These are phyloP conservation scores for Ustilago cynodontis DNA, from an alignment of 1,284 basidiomycete species.

Conservation along the genomic window DNA sequence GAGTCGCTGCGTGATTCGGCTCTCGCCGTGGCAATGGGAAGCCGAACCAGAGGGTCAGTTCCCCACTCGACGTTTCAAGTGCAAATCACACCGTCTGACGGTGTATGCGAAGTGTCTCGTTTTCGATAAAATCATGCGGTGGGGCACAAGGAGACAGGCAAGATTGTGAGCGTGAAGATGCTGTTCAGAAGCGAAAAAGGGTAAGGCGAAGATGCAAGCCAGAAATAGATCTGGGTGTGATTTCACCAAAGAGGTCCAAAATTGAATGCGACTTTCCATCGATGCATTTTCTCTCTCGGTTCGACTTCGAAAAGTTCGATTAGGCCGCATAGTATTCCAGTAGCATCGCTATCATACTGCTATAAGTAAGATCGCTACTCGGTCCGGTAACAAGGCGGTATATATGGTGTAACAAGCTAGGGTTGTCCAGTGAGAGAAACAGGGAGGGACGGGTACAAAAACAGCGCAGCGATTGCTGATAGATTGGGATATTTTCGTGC, in stretches of 20 bases:
- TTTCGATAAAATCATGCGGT: conserved; percentile 6
- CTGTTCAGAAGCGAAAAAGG: background rate
- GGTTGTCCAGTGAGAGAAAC: background rate
- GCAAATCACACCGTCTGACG: background rate
- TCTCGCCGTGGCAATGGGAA: background rate
- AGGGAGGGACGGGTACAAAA: background rate
- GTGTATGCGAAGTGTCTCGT: background rate
- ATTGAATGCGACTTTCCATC: background rate
- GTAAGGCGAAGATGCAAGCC: conserved; percentile 10
- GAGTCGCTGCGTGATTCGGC: conserved; percentile 1
- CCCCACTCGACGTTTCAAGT: conserved; percentile 4
- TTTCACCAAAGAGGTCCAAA: background rate
- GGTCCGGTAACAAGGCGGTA: too few species aligned
- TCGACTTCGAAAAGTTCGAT: too few species aligned
- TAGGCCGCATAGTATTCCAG: too few species aligned
- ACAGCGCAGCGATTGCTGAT: background rate
- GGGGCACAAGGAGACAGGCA: conserved; percentile 1
- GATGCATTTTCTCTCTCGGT: background rate
- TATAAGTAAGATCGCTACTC: too few species aligned
- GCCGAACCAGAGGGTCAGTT: background rate
- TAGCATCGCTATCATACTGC: too few species aligned
- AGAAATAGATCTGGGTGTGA: background rate
- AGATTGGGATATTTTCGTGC: background rate
- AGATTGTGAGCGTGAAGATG: too few species aligned
- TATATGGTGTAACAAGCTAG: too few species aligned